Base-by-base conservation (phyloP, 225 moss, liverwort and hornwort species). In the Anthoceros angustus region DNA sequence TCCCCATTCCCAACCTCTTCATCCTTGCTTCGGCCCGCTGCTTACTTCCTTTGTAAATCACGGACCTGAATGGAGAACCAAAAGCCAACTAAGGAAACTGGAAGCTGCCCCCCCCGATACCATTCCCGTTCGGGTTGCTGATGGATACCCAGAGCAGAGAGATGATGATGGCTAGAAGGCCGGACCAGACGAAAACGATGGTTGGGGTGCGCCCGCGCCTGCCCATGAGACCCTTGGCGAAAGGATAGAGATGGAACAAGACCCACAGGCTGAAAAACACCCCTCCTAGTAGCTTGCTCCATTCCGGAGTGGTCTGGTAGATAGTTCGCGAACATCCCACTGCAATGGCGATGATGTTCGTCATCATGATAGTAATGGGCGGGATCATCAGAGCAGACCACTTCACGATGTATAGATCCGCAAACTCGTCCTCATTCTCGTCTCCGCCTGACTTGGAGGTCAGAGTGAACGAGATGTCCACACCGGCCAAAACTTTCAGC, bases 201-300 rank as follows among this genome's bases (percentile, higher is more conserved):
- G 92, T 93, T 4, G 92, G 92, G 4, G 83, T 89, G 68, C 87
- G 81, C 16, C 92, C 92, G 9, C 82, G 70, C 67, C 82, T 81
- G 64, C 92, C 92, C 92, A 93, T 93, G 71, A 93, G 85, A 75
- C 92, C 92, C 79, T 93, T 93, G 70, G 89, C 89, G 73, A 93
- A 93, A 0, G 92, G 92, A 39, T 93, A 93, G 41, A 93, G 71
- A 73, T 93, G 92, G 55, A 74, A 24, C 40, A 93, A 77, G 69
- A 93, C 92, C 92, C 92, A 93, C 6, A 93, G 65, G 32, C 83
- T 83, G 77, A 93, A 93, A 67, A 89, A 93, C 23, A 89, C 89
- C 66, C 89, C 89, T 64, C 92, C 92, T 26, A 93, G 66, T 21
- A 93, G 80, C 82, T 93, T 89, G 73, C 92, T 93, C 92, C 92